Evolutionary conservation across 305 asterid genomes (phyloP), one percentile per base, ranked within the genome.

Genomic region (Solanum hybrid): DNA sequence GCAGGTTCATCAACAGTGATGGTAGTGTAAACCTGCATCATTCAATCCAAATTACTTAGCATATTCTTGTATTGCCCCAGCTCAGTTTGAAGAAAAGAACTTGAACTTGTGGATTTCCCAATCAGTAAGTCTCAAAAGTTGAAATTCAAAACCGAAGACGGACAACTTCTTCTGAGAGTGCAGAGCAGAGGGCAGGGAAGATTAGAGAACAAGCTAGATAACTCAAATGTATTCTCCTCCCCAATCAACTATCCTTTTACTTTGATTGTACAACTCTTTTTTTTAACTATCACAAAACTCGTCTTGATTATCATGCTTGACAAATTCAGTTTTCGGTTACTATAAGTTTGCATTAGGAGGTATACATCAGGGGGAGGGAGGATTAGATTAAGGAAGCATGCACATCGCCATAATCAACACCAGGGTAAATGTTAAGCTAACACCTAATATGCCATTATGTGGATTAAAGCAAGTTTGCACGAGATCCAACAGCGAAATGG

Each of bases 1-100:
- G 90, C 90, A 34, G 90, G 88, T 81, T 88, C 90, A 88, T 88
- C 90, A 27, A 88, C 90, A 69, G 90, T 88, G 42, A 88, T 80
- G 82, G 90, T 88, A 4, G 90, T 81, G 81, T 64, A 71, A 7
- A 88, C 80, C 90, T 88, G 88, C 78, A 78, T 32, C 15, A 34
- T 77, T 77, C 60, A 80, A 78, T 35, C 19, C 78, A 78, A 78
- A 4, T 51, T 85, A 56, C 17, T 51, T 31, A 19, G 31, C 22
- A 45, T 31, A 22, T 66, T 84, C 22, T 45, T 24, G 7, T 19
- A 32, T 34, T 3, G 26, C 36, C 64, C 36, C 86, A 81, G 11
- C 71, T 40, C 69, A 81, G 37, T 14, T 40, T 40, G 37, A 42
- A 2, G 12, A 26, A 81, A 84, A 6, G 7, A 84, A 31, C 31